phyloP scores from a whole-genome alignment of 768 basidiomycete genomes.

The Imleria badia region DNA sequence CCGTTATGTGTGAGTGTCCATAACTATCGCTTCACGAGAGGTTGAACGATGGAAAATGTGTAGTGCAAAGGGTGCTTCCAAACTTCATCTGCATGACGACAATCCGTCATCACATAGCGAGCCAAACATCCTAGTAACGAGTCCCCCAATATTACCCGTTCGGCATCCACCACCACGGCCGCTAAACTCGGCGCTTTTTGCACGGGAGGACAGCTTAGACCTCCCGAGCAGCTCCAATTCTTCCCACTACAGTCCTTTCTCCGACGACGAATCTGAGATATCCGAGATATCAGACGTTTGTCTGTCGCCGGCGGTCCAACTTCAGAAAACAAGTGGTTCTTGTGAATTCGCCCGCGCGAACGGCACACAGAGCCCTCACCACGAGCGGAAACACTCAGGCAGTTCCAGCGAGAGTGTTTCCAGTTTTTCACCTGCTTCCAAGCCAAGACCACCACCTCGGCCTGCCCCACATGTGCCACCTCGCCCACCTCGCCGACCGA shows the following conservation, averaged over 20 bases:
- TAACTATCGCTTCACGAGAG: background rate
- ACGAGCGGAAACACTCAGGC: slow-evolving; percentile 15
- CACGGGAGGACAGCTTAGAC: slow-evolving; percentile 23
- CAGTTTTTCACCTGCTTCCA: slow-evolving; percentile 9
- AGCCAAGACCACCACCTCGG: slow-evolving; percentile 25
- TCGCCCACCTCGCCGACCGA: slow-evolving; percentile 19
- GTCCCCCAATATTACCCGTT: slow-evolving; percentile 17
- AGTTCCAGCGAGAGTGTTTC: slow-evolving; percentile 25
- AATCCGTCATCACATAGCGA: slow-evolving; percentile 21
- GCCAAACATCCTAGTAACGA: slow-evolving; percentile 24
- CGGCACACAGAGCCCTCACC: background rate
- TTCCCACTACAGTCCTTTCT: slow-evolving; percentile 30
- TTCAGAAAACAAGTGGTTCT: slow-evolving; percentile 10
- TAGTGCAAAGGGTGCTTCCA: slow-evolving; percentile 27
- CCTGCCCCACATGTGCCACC: slow-evolving; percentile 18
- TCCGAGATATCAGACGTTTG: slow-evolving; percentile 24
- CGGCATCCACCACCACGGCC: slow-evolving; percentile 22
- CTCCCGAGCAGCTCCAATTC: slow-evolving; percentile 18
- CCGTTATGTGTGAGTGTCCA: slow-evolving; percentile 27
- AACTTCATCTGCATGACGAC: slow-evolving; percentile 11
- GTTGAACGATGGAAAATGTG: background rate
- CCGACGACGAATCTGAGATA: slow-evolving; percentile 29
- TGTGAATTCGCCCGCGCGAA: background rate
- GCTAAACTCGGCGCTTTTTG: slow-evolving; percentile 17
- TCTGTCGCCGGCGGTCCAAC: slow-evolving; percentile 4